A percentile compares a stretch with the other conserved stretches of the same genome.
These are phyloP conservation scores for Diplosphaera chodatii DNA, from an alignment of 139 green algal species.

Conservation along the genomic window DNA sequence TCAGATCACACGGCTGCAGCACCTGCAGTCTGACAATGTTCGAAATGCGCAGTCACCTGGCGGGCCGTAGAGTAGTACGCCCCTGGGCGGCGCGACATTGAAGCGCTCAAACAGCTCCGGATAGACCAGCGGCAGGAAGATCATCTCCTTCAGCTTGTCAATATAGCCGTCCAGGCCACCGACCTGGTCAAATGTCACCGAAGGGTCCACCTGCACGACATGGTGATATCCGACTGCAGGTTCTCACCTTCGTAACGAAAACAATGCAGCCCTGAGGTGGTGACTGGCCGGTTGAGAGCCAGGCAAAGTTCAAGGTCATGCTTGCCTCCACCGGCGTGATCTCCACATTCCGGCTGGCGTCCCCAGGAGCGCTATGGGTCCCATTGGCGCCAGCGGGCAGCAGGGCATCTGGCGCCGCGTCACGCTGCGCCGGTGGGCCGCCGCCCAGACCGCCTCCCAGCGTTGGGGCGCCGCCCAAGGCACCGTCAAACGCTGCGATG, in stretches of 20 bases:
- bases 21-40: too few relatives aligned
- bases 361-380: conserved; percentile 4
- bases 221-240: too few relatives aligned
- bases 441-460: background rate
- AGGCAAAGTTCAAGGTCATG: too few relatives aligned
- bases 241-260: too few relatives aligned
- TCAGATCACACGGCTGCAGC: too few relatives aligned
- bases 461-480: too few relatives aligned
- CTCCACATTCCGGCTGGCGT: conserved; percentile 47
- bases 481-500: too few relatives aligned
- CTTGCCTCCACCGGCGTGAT: conserved; percentile 61
- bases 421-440: background rate
- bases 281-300: too few relatives aligned
- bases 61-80: conserved; percentile 89
- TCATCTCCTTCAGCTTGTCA: conserved; percentile 91
- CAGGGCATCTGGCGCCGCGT: background rate
- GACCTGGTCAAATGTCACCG: conserved; percentile 77
- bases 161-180: conserved; percentile 85
- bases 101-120: conserved; percentile 90
- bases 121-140: conserved; percentile 94
- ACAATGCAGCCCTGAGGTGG: too few relatives aligned
- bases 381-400: background rate
- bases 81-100: conserved; percentile 71
- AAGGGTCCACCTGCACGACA: conserved; percentile 81
- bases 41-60: conserved; percentile 50